A percentile compares a stretch with the other conserved stretches of the same genome.
Conservation (phyloP, 805 yeast genomes). For the Kurtzmaniella fragi region DNA sequence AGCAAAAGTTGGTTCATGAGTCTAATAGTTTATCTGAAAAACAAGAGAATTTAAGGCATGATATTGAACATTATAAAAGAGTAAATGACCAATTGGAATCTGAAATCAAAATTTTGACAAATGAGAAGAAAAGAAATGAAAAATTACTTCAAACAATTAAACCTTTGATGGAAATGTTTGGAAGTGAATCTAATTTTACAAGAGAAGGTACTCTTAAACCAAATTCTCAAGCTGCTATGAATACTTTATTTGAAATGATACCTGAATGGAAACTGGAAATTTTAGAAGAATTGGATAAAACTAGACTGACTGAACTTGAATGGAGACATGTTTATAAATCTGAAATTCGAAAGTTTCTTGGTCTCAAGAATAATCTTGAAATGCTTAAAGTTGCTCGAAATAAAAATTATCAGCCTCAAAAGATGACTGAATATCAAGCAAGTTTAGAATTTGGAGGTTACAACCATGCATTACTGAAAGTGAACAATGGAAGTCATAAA, state of each 20-base stretch:
- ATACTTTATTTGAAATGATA: constrained; percentile 17
- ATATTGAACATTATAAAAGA: constrained; percentile 14
- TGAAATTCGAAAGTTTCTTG: constrained; percentile 25
- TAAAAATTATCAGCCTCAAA: constrained; percentile 24
- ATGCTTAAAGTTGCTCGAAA: constrained; percentile 18
- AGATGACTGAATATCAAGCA: constrained; percentile 31
- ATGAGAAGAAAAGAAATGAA: constrained; percentile 19
- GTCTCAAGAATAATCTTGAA: constrained; percentile 24
- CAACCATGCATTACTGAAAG: constrained; percentile 21
- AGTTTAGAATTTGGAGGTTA: constrained; percentile 36
- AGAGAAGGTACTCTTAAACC: constrained; percentile 26
- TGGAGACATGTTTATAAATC: constrained; percentile 27
- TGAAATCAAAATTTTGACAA: constrained; percentile 12
- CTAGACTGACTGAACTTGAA: constrained; percentile 18
- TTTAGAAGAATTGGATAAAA: constrained; percentile 17
- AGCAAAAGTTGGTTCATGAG: constrained; percentile 19
- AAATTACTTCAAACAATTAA: constrained; percentile 13
- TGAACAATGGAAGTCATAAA: background rate
- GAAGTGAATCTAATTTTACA: constrained; percentile 15
- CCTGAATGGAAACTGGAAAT: constrained; percentile 35
- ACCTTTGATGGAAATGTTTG: constrained; percentile 21
- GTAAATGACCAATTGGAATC: constrained; percentile 24
- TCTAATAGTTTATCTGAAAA: constrained; percentile 14
- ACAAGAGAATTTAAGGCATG: constrained; percentile 7
- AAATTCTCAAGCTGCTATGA: constrained; percentile 20